phyloP scores from a whole-genome alignment of 2,329 filamentous ascomycete species.

The Pseudopithomyces maydicus region DNA sequence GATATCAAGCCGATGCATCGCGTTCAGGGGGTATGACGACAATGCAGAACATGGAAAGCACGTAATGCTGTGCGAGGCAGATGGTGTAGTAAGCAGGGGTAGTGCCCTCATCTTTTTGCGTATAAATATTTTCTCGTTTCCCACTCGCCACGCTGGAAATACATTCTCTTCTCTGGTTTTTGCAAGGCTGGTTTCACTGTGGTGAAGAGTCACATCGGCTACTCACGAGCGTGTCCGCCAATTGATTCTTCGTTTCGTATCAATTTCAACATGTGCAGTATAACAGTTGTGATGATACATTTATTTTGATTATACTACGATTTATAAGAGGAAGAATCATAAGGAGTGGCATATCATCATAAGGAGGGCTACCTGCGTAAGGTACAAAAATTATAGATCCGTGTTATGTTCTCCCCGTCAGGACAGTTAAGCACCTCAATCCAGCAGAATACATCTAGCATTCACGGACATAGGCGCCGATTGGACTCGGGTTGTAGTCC shows the following conservation, averaged over 20 bases:
- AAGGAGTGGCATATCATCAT: slow-evolving; percentile 6
- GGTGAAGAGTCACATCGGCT: background rate
- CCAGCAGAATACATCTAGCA: slow-evolving; percentile 17
- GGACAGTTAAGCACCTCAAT: background rate
- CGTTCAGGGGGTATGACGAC: background rate
- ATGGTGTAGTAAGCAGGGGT: background rate
- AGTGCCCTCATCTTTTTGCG: background rate
- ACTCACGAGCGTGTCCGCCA: background rate
- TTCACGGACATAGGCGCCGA: slow-evolving; percentile 40
- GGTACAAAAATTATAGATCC: background rate
- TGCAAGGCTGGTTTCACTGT: background rate
- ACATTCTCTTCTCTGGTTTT: too few species aligned
- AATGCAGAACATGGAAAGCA: background rate
- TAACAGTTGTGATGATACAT: background rate
- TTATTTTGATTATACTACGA: background rate
- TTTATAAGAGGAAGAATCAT: background rate
- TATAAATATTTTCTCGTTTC: background rate
- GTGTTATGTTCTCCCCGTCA: background rate
- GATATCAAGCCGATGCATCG: background rate
- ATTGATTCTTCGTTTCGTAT: background rate
- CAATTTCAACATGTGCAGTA: background rate
- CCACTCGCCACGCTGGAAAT: background rate
- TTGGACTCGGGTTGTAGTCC: slow-evolving; percentile 62
- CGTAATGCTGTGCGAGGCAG: background rate
- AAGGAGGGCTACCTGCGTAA: background rate